Base-by-base conservation (phyloP, 148 eudicot genomes). In the Cornus kousa region DNA sequence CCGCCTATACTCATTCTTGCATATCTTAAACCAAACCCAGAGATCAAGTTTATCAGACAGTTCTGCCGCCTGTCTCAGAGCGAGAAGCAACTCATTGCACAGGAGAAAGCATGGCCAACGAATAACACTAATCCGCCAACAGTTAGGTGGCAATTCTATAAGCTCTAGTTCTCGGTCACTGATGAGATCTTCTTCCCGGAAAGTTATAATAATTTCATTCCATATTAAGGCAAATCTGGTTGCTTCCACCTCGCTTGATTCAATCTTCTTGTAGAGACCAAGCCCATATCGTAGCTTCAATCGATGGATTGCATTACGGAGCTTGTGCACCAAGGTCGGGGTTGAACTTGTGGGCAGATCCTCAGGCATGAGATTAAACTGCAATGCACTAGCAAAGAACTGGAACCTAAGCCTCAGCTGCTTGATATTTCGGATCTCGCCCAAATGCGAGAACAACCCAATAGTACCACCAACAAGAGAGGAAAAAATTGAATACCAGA, bases 71-170 rank as follows among this genome's bases (percentile, higher is more conserved):
- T 95, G 97, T 74, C 83, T 85, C 68, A 95, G 86, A 77, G 97
- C 92, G 10, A 95, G 91, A 65, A 91, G 89, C 55, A 95, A 92
- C 91, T 95, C 98, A 67, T 95, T 93, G 84, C 93, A 89, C 9
- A 95, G 89, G 59, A 95, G 91, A 71, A 84, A 68, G 84, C 98
- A 93, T 5, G 98, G 98, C 98, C 98, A 95, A 13, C 98, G 96
- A 83, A 95, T 79, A 75, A 95, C 98, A 76, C 86, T 90, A 13
- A 95, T 93, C 1, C 81, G 85, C 98, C 98, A 95, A 81, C 90
- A 84, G 73, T 90, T 95, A 12, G 91, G 97, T 1, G 97, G 92
- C 77, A 95, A 89, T 83, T 95, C 97, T 65, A 91, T 77, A 76
- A 90, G 88, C 85, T 95, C 98, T 68, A 93, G 79, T 77, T 95